Conservation (phyloP, 2,329 filamentous ascomycete species). For the Colletotrichum siamense region DNA sequence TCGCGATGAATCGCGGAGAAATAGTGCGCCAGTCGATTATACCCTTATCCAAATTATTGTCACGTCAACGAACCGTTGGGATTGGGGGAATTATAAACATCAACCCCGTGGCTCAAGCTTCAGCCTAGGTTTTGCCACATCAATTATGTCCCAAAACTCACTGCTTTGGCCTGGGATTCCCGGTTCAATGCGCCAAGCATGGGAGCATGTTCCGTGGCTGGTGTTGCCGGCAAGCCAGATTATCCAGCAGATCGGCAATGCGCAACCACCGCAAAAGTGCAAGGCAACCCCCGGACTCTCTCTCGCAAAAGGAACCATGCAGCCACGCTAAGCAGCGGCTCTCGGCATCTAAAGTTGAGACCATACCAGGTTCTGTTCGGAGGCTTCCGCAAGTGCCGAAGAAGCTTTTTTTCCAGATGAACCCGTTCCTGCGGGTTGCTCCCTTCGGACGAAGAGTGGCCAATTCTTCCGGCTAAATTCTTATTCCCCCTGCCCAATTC, state of each 20-base stretch:
- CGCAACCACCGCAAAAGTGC: background rate
- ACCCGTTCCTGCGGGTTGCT: background rate
- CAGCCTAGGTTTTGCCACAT: background rate
- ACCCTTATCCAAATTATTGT: background rate
- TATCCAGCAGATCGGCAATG: background rate
- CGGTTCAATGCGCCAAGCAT: background rate
- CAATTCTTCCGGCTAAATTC: slow-evolving; percentile 7
- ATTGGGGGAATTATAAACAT: background rate
- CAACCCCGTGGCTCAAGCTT: background rate
- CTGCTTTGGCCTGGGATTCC: background rate
- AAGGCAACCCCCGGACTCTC: background rate
- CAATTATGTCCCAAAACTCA: background rate
- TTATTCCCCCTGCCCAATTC: background rate
- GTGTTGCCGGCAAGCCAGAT: background rate
- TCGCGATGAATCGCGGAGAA: background rate
- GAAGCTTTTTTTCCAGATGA: slow-evolving; percentile 5
- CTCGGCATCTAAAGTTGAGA: slow-evolving; percentile 3
- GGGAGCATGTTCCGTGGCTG: background rate
- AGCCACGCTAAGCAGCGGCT: background rate
- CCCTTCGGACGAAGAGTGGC: background rate
- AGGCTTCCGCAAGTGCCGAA: slow-evolving; percentile 5
- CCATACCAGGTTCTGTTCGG: background rate
- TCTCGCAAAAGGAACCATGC: background rate
- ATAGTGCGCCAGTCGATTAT: background rate
- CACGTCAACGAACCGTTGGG: background rate